Conservation (phyloP, 2,329 filamentous ascomycete genomes). For the Diaporthe velutina region DNA sequence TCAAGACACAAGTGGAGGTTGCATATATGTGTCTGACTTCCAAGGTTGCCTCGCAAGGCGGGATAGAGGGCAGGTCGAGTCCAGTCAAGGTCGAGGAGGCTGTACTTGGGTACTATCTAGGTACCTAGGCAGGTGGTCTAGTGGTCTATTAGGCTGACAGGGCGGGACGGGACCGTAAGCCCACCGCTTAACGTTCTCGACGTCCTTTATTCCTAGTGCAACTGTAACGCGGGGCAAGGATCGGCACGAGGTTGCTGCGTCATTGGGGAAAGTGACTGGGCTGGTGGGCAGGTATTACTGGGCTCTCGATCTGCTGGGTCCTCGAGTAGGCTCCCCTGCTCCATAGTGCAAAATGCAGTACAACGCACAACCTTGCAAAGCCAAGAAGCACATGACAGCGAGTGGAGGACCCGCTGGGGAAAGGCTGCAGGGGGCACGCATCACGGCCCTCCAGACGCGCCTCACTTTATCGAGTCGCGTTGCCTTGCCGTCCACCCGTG, state of each 20-base stretch:
- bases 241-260: constrained; percentile 34
- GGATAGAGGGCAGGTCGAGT: constrained; percentile 6
- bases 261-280: constrained; percentile 26
- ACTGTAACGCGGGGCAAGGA: constrained; percentile 33
- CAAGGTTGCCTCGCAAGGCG: neutral
- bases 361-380: constrained; percentile 10
- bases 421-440: neutral
- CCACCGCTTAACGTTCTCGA: constrained; percentile 15
- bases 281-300: constrained; percentile 15
- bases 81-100: constrained; percentile 14
- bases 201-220: neutral
- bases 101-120: neutral
- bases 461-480: constrained; percentile 24
- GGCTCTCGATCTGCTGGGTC: neutral
- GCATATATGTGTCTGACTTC: neutral
- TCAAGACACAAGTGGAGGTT: neutral
- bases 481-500: neutral
- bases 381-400: constrained; percentile 37
- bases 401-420: constrained; percentile 15
- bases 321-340: neutral
- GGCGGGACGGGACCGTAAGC: constrained; percentile 13
- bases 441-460: constrained; percentile 23
- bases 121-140: neutral
- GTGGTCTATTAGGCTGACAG: neutral
- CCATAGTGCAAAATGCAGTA: neutral